These are phyloP conservation scores for Rhizophlyctis rosea DNA, from an alignment of 192 early-diverging fungal species.

Conservation along the genomic window DNA sequence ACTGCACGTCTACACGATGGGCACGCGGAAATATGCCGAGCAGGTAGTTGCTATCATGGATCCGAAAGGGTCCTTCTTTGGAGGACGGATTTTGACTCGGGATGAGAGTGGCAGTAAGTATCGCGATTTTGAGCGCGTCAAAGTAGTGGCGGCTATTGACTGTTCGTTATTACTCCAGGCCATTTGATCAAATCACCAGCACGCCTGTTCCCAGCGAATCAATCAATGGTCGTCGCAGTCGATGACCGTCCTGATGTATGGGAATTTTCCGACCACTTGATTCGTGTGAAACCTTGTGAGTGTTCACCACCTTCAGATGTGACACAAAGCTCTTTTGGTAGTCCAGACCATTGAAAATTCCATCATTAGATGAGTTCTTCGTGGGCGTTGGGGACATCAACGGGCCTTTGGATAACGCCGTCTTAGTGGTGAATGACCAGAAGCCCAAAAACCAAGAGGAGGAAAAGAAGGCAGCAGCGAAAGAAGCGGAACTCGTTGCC, in stretches of 20 bases:
- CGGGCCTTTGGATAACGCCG: constrained; percentile 25
- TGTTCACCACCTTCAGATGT: neutral
- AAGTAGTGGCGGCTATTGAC: too few relatives aligned
- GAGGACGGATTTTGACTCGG: constrained; percentile 84
- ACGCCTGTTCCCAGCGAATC: constrained; percentile 89
- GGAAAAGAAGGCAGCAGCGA: neutral
- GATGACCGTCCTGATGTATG: constrained; percentile 97
- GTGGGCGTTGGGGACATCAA: constrained; percentile 95
- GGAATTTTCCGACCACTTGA: constrained; percentile 83
- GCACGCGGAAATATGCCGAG: constrained; percentile 87
- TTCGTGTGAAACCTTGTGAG: constrained; percentile 86
- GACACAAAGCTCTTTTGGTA: neutral
- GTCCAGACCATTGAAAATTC: neutral
- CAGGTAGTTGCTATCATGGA: constrained; percentile 85
- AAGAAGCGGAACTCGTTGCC: neutral
- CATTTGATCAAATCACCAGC: constrained; percentile 84
- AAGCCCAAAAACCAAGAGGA: neutral
- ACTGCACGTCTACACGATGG: constrained; percentile 99
- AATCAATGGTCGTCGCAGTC: constrained; percentile 92
- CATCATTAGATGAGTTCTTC: constrained; percentile 85
- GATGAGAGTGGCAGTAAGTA: constrained; percentile 87
- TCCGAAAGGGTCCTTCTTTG: constrained; percentile 73
- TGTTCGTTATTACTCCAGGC: too few relatives aligned
- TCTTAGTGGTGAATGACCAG: neutral
- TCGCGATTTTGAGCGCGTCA: too few relatives aligned